phyloP scores from a whole-genome alignment of 441 rosid genomes.

The Populus hybrid region DNA sequence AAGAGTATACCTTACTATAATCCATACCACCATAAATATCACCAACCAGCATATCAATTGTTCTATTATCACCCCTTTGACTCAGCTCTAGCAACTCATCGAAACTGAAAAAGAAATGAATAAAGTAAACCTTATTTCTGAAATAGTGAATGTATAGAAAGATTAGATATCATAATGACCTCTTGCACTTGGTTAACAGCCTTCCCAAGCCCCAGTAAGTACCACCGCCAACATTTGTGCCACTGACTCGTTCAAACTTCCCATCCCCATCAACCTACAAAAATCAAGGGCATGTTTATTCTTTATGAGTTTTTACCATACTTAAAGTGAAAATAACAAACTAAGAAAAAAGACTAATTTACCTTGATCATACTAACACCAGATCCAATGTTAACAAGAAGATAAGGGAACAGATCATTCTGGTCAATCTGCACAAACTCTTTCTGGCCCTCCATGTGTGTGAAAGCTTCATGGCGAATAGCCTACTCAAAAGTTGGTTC shows the following conservation, averaged over 20 bases:
- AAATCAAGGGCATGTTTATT: conserved; percentile 20
- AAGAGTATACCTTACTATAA: conserved; percentile 74
- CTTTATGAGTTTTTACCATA: conserved; percentile 2
- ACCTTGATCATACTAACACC: conserved; percentile 99
- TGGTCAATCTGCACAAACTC: conserved; percentile 93
- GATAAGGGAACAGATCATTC: conserved; percentile 94
- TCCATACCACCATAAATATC: conserved; percentile 99
- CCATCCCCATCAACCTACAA: conserved; percentile 97
- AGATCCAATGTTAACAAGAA: conserved; percentile 96
- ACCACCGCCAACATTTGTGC: conserved; percentile 99
- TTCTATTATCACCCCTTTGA: conserved; percentile 96
- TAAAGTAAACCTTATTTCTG: conserved; percentile 1
- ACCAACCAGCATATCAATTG: conserved; percentile 99
- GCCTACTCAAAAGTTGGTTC: conserved; percentile 50
- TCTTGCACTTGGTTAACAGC: conserved; percentile 94
- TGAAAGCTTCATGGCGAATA: conserved; percentile 98
- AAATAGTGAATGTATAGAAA: conserved; percentile 11
- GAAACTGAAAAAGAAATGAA: conserved; percentile 49
- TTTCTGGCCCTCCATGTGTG: conserved; percentile 91
- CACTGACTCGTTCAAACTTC: conserved; percentile 94
- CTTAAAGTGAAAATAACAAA: conserved; percentile 16
- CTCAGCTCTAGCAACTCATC: conserved; percentile 98
- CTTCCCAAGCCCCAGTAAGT: conserved; percentile 99
- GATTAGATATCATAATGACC: conserved; percentile 40
- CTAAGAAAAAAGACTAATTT: conserved; percentile 12